These are phyloP conservation scores for Brassica carinata DNA, from an alignment of 345 rosid genomes.

Conservation along the genomic window DNA sequence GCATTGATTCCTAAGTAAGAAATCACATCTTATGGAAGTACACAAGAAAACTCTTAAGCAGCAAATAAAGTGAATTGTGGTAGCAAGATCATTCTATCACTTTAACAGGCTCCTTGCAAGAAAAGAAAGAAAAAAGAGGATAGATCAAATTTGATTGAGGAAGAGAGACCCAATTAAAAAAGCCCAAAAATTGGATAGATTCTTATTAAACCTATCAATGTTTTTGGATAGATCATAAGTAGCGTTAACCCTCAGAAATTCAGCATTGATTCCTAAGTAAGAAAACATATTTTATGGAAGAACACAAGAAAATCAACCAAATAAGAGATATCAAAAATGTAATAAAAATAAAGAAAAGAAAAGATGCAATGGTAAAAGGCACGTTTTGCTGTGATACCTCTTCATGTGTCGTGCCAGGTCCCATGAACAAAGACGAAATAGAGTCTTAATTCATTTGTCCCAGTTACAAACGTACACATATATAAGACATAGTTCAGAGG, in stretches of 20 bases:
- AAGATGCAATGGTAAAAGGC: neutral
- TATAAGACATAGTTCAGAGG: conserved; percentile 12
- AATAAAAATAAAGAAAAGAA: neutral
- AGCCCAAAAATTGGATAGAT: conserved; percentile 26
- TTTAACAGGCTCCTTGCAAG: too few species aligned
- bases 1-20: too few species aligned
- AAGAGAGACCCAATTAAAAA: neutral
- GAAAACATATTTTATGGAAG: too few species aligned
- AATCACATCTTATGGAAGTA: too few species aligned
- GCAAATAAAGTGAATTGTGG: too few species aligned
- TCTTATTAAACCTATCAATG: too few species aligned
- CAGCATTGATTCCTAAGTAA: too few species aligned
- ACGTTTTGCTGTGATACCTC: conserved; percentile 33
- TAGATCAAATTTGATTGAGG: too few species aligned
- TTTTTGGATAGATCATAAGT: too few species aligned
- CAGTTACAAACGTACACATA: conserved; percentile 6
- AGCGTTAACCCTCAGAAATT: too few species aligned
- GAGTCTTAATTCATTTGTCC: conserved; percentile 17
- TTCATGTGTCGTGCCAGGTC: conserved; percentile 17
- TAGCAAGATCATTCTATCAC: too few species aligned
- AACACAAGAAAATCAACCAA: neutral
- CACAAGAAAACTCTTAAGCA: neutral
- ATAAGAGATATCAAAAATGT: neutral
- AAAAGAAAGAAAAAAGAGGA: too few species aligned
- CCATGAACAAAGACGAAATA: conserved; percentile 17